Evolutionary conservation across 768 basidiomycete species (phyloP).

Genomic region (Termitomyces sp.): DNA sequence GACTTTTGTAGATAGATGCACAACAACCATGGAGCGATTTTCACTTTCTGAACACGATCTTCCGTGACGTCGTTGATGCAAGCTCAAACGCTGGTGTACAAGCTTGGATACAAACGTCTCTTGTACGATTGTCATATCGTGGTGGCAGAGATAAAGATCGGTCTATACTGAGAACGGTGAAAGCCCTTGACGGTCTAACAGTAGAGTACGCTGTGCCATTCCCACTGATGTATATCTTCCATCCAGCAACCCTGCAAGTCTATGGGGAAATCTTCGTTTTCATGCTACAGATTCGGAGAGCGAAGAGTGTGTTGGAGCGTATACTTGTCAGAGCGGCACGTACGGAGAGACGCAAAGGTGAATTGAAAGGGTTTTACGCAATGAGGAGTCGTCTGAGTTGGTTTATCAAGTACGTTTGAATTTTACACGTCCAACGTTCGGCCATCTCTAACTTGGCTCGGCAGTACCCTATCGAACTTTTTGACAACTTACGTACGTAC

Average conservation of each 20-base stretch:
- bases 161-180: slow-evolving; percentile 48
- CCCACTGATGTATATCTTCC: slow-evolving; percentile 75
- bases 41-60: slow-evolving; percentile 77
- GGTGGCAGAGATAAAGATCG: slow-evolving; percentile 41
- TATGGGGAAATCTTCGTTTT: slow-evolving; percentile 70
- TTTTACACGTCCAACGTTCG: neutral
- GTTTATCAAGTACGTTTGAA: slow-evolving; percentile 71
- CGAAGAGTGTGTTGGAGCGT: slow-evolving; percentile 64
- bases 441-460: neutral
- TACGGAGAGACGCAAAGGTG: slow-evolving; percentile 28
- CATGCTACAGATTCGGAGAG: slow-evolving; percentile 66
- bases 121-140: slow-evolving; percentile 68
- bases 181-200: slow-evolving; percentile 56
- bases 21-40: slow-evolving; percentile 72
- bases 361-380: slow-evolving; percentile 69
- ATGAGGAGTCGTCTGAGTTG: slow-evolving; percentile 74
- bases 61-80: slow-evolving; percentile 58
- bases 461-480: slow-evolving; percentile 44
- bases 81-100: slow-evolving; percentile 30
- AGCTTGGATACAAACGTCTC: slow-evolving; percentile 58
- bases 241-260: slow-evolving; percentile 43
- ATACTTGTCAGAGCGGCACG: slow-evolving; percentile 53
- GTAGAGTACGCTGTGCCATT: slow-evolving; percentile 82
- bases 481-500: slow-evolving; percentile 71
- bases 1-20: slow-evolving; percentile 57